Evolutionary conservation across 352 stramenopile genomes (phyloP).

Genomic region (Pythium periplocum): DNA sequence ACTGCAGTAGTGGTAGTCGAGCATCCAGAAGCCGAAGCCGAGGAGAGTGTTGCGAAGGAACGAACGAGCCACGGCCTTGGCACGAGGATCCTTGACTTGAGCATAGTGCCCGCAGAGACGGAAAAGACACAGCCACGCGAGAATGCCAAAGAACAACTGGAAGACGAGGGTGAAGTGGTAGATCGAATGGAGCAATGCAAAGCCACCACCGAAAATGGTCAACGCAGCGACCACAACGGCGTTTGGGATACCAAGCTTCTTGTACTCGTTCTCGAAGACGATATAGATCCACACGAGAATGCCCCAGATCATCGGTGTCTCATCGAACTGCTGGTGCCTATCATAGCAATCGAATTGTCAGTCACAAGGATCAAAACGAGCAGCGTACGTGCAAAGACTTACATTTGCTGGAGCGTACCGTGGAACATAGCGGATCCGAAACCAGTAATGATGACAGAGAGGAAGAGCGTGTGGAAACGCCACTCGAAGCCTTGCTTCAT

Average conservation of each 20-base stretch:
- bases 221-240: constrained; percentile 42
- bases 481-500: constrained; percentile 64
- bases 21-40: constrained; percentile 63
- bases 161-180: constrained; percentile 78
- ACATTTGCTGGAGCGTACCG: constrained; percentile 76
- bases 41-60: constrained; percentile 60
- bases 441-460: constrained; percentile 72
- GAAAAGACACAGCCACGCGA: constrained; percentile 43
- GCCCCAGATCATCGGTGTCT: constrained; percentile 84
- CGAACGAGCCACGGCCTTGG: constrained; percentile 47
- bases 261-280: constrained; percentile 72
- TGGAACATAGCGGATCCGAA: constrained; percentile 86
- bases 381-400: constrained; percentile 10
- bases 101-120: constrained; percentile 60
- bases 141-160: constrained; percentile 65
- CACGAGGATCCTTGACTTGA: constrained; percentile 45
- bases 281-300: constrained; percentile 82
- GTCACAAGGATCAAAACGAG: background rate
- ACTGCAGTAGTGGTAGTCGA: constrained; percentile 82
- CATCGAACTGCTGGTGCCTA: constrained; percentile 72
- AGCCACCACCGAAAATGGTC: constrained; percentile 47
- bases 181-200: constrained; percentile 66
- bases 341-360: constrained; percentile 1
- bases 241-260: constrained; percentile 35
- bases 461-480: constrained; percentile 67